Evolutionary conservation across 768 basidiomycete species (phyloP), one percentile per base, ranked within the genome.

Genomic region (Serendipita vermifera): DNA sequence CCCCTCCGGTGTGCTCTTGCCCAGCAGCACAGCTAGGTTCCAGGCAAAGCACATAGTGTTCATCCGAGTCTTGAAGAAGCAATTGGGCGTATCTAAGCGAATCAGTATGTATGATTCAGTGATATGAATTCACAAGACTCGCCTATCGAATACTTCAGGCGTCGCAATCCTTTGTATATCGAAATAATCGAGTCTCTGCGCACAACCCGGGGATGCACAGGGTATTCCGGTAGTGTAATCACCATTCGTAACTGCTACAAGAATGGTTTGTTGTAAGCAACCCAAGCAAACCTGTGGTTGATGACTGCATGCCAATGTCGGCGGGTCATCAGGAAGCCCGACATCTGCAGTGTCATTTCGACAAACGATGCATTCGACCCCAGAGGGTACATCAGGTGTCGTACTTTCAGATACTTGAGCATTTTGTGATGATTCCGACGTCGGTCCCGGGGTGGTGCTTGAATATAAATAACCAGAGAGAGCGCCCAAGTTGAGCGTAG

Each of bases 331-430:
- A 4, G 46, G 46, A 29, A 51, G 32, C n/a, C n/a, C n/a, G n/a
- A n/a, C n/a, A n/a, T n/a, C n/a, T n/a, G 22, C 11, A 51, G 7
- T 51, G 20, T 51, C 46, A 26, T 51, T 31, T 51, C 46, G 5
- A n/a, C 46, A 51, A 13, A 51, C 46, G n/a, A 51, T 7, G 27
- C 46, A 51, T 29, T 51, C 46, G n/a, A n/a, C n/a, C n/a, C n/a
- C n/a, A n/a, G n/a, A n/a, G n/a, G n/a, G n/a, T n/a, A n/a, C n/a
- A n/a, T n/a, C n/a, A n/a, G n/a, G n/a, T n/a, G n/a, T n/a, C n/a
- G n/a, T n/a, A n/a, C n/a, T n/a, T n/a, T n/a, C n/a, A n/a, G n/a
- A n/a, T n/a, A n/a, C n/a, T n/a, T n/a, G n/a, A n/a, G n/a, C n/a
- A n/a, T n/a, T n/a, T n/a, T n/a, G n/a, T n/a, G n/a, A n/a, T n/a